Percentiles rank a stretch among this genome's conserved stretches.
Evolutionary conservation across 2,329 filamentous ascomycete species (phyloP).

Genomic region (Chaetomiaceae sp.): DNA sequence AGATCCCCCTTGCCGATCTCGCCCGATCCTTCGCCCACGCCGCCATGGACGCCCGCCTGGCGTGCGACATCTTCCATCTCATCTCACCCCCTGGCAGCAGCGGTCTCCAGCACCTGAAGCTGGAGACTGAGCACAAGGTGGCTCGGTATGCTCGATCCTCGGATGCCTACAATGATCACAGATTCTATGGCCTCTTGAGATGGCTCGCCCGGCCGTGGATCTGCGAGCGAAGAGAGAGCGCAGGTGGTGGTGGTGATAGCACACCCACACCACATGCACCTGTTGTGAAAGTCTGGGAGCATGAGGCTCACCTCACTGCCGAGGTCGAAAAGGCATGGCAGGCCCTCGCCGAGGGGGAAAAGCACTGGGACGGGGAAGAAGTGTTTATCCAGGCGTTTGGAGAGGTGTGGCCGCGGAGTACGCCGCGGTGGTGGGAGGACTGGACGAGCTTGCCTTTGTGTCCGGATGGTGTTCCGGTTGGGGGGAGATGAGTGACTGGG

Average conservation of each 20-base stretch:
- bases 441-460: background rate
- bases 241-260: background rate
- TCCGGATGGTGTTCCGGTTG: background rate
- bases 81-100: background rate
- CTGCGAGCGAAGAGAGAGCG: background rate
- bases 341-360: background rate
- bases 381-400: background rate
- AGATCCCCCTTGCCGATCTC: background rate
- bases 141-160: background rate
- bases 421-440: background rate
- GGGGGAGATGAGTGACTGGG: background rate
- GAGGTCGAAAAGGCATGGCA: background rate
- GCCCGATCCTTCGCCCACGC: background rate
- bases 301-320: background rate
- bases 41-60: background rate
- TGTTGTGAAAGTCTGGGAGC: background rate
- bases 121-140: background rate
- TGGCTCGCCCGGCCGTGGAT: background rate
- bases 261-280: background rate
- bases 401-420: background rate
- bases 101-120: background rate
- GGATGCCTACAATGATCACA: background rate
- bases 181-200: background rate
- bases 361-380: background rate
- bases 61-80: background rate